Percentiles rank a stretch among this genome's conserved stretches.
These are phyloP conservation scores for Crassisporium funariophilum DNA, from an alignment of 768 basidiomycete genomes.

Conservation along the genomic window DNA sequence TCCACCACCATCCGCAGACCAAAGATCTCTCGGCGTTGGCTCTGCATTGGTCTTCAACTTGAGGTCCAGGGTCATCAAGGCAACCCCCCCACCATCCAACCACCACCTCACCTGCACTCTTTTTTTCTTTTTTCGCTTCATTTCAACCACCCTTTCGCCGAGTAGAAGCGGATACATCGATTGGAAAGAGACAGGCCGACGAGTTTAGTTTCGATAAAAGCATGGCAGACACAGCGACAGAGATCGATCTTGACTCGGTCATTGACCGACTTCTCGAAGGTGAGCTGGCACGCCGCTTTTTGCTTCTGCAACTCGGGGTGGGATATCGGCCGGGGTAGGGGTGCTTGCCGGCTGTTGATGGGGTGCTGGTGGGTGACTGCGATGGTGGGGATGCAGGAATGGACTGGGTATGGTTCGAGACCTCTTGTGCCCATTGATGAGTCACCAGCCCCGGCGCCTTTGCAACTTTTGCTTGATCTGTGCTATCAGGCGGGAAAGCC, in stretches of 20 bases:
- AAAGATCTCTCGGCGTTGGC: conserved; percentile 9
- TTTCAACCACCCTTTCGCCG: conserved; percentile 15
- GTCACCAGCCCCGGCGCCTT: conserved; percentile 12
- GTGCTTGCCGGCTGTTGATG: not conserved
- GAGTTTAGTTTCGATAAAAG: too few relatives aligned
- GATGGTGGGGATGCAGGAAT: not conserved
- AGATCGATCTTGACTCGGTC: conserved; percentile 99
- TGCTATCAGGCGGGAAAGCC: too few relatives aligned
- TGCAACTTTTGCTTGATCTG: not conserved
- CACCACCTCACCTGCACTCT: conserved; percentile 16
- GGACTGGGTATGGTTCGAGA: conserved; percentile 8
- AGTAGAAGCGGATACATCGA: too few relatives aligned
- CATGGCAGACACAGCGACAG: conserved; percentile 83
- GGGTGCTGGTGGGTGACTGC: conserved; percentile 4
- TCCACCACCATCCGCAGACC: conserved; percentile 21
- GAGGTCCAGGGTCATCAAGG: conserved; percentile 8
- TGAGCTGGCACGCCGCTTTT: conserved; percentile 37
- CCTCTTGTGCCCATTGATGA: conserved; percentile 19
- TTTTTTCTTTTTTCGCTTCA: conserved; percentile 11
- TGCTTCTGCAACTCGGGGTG: conserved; percentile 1
- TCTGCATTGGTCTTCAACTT: not conserved
- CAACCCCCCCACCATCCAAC: conserved; percentile 9
- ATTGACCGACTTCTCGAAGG: conserved; percentile 98
- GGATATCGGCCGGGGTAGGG: not conserved
- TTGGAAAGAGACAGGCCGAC: too few relatives aligned